A percentile compares a stretch with the other conserved stretches of the same genome.
Evolutionary conservation across 2,329 filamentous ascomycete species (phyloP).

Genomic region (Botrytis paeoniae): DNA sequence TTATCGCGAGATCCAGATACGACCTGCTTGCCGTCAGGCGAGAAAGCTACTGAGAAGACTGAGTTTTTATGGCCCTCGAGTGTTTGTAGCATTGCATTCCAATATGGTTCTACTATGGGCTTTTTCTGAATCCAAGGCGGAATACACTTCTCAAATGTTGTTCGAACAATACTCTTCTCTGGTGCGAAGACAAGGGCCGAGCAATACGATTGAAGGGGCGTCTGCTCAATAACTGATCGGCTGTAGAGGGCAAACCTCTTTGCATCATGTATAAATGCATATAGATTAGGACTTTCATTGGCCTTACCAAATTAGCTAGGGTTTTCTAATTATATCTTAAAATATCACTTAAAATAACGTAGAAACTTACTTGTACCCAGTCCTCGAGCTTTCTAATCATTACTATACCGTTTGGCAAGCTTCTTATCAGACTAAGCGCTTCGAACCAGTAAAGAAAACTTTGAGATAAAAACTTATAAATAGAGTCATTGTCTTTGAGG

Average conservation of each 20-base stretch:
- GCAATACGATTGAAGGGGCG: constrained; percentile 2
- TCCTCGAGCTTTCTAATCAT: constrained; percentile 12
- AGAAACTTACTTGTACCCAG: background rate
- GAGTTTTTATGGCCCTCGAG: constrained; percentile 1
- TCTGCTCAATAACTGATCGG: background rate
- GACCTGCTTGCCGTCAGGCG: constrained; percentile 17
- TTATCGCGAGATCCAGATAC: constrained; percentile 40
- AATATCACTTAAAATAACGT: background rate
- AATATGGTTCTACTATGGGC: background rate
- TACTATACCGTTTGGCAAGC: background rate
- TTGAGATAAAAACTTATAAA: constrained; percentile 1
- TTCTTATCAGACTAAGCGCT: constrained; percentile 5
- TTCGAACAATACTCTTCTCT: constrained; percentile 6
- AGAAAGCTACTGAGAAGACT: background rate
- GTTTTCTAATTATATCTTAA: too few relatives aligned
- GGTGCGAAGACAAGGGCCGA: constrained; percentile 5
- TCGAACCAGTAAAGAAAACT: constrained; percentile 3
- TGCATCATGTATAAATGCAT: too few relatives aligned
- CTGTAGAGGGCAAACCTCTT: too few relatives aligned
- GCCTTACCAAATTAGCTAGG: too few relatives aligned
- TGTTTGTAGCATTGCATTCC: constrained; percentile 4
- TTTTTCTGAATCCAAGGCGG: constrained; percentile 3
- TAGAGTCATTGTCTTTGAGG: background rate
- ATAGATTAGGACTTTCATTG: too few relatives aligned
- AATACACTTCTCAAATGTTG: background rate